Base-by-base conservation (phyloP, 306 rosid genomes). In the Morella rubra region DNA sequence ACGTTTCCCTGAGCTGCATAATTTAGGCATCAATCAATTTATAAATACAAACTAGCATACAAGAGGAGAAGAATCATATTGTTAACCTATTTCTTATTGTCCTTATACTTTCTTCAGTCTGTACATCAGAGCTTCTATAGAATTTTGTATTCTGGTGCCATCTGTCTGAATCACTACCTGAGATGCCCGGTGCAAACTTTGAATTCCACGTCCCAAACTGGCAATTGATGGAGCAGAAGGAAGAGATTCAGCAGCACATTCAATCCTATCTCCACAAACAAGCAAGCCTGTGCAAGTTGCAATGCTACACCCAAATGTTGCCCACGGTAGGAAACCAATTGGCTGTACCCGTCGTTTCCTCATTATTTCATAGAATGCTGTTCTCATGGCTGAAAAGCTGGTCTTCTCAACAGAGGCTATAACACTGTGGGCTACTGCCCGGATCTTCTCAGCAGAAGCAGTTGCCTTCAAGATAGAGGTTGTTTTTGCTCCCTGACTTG, bases 311-410 rank as follows among this genome's bases (percentile, higher is more conserved):
- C 78, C 93, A 53, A 93, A 90, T 69, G 97, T 89, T 37, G 91
- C 91, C 92, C 89, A 90, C 1, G 96, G 96, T 59, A 87, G 81
- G 77, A 86, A 72, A 74, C 92, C 93, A 2, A 93, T 37, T 42
- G 87, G 89, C 68, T 47, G 78, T 16, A 85, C 51, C 68, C 47
- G 87, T 7, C 90, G 85, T 79, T 83, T 90, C 82, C 92, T 89
- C 96, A 93, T 93, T 84, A 90, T 93, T 79, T 90, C 90, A 66
- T 90, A 90, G 87, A 93, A 89, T 75, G 94, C 85, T 11, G 96
- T 79, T 80, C 92, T 90, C 96, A 86, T 89, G 73, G 88, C 93
- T 1, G 96, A 93, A 64, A 90, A 14, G 75, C 94, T 93, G 69
- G 94, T 86, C 78, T 86, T 93, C 86, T 93, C 91, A 22, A 87